These are phyloP conservation scores for Rhododendron simsii DNA, from an alignment of 148 eudicot species.

Conservation along the genomic window DNA sequence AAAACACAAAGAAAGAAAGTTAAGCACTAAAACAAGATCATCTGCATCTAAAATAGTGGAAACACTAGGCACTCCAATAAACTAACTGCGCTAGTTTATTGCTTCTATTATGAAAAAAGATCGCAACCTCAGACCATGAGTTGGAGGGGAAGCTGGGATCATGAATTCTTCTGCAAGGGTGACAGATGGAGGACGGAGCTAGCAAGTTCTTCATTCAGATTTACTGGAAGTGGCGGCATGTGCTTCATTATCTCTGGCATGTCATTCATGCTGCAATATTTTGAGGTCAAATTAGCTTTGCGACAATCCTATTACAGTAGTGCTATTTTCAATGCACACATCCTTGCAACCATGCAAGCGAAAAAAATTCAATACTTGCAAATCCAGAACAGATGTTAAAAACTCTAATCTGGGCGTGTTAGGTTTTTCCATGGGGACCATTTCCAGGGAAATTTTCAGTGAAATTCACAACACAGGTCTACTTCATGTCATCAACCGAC, in stretches of 20 bases:
- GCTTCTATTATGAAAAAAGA: background rate
- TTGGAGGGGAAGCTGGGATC: conserved; percentile 8
- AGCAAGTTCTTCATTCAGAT: conserved; percentile 80
- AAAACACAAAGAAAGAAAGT: background rate
- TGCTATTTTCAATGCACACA: background rate
- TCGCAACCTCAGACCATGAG: background rate
- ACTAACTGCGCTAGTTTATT: background rate
- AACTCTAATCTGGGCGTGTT: background rate
- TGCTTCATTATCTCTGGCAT: conserved; percentile 90
- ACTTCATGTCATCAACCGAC: background rate
- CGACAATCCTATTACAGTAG: background rate
- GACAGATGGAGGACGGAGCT: conserved; percentile 50
- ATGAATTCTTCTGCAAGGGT: conserved; percentile 43
- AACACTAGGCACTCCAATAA: background rate
- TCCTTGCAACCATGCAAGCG: background rate
- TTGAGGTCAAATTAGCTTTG: conserved; percentile 1
- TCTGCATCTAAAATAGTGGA: background rate
- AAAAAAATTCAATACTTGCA: background rate
- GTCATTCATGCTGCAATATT: conserved; percentile 64
- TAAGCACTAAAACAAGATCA: background rate
- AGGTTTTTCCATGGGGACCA: background rate
- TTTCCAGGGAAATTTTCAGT: background rate
- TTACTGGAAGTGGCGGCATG: conserved; percentile 91
- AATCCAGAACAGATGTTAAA: background rate
- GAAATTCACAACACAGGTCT: background rate